phyloP scores from a whole-genome alignment of 805 yeast genomes.

The Wickerhamiella occidentalis region DNA sequence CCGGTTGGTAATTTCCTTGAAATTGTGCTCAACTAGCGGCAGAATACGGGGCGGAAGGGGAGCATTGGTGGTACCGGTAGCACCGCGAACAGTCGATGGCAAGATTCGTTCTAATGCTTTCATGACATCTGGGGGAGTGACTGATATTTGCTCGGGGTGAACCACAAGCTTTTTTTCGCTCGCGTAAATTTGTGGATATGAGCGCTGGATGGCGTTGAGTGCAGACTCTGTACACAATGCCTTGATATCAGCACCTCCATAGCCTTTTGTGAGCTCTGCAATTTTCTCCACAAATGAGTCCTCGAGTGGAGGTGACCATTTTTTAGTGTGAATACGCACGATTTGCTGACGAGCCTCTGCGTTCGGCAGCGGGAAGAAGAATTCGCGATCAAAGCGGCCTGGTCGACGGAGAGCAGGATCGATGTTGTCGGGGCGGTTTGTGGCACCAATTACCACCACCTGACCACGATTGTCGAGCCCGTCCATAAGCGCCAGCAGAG shows the following conservation, averaged over 20 bases:
- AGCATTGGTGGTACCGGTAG: constrained; percentile 49
- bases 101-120: constrained; percentile 73
- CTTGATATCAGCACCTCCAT: constrained; percentile 94
- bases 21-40: constrained; percentile 47
- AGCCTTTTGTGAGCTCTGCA: constrained; percentile 80
- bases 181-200: constrained; percentile 83
- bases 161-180: constrained; percentile 61
- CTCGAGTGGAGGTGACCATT: constrained; percentile 71
- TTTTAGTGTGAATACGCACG: constrained; percentile 70
- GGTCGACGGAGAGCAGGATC: constrained; percentile 97
- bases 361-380: constrained; percentile 90
- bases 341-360: constrained; percentile 65
- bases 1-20: constrained; percentile 35
- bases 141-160: constrained; percentile 58
- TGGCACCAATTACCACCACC: constrained; percentile 95
- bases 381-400: constrained; percentile 93
- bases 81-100: constrained; percentile 84
- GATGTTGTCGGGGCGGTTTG: constrained; percentile 95
- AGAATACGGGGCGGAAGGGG: constrained; percentile 66
- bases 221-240: constrained; percentile 96
- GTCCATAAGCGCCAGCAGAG: constrained; percentile 90
- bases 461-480: constrained; percentile 99
- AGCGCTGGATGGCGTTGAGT: constrained; percentile 75
- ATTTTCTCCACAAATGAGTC: constrained; percentile 48
- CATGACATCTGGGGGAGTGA: constrained; percentile 74